These are phyloP conservation scores for Monotropa hypopitys DNA, from an alignment of 179 eudicot species.

Conservation along the genomic window DNA sequence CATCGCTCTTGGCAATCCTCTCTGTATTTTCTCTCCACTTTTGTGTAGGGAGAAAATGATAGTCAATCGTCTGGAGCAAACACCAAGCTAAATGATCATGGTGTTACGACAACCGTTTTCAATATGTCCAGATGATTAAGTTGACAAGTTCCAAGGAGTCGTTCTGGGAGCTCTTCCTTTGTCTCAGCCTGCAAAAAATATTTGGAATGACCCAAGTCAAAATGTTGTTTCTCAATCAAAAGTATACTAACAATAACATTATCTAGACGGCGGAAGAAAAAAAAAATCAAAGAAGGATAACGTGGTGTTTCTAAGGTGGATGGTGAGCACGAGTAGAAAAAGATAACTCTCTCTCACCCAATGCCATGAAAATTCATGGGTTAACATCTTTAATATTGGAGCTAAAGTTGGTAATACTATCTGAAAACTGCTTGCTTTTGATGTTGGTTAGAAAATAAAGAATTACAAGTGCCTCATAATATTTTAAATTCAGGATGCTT, in stretches of 20 bases:
- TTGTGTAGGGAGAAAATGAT: not conserved
- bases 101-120: slow-evolving; percentile 29
- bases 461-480: too few relatives aligned
- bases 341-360: too few relatives aligned
- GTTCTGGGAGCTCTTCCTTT: slow-evolving; percentile 61
- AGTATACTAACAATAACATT: not conserved
- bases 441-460: too few relatives aligned
- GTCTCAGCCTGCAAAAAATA: slow-evolving; percentile 41
- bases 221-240: not conserved
- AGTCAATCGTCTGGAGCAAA: not conserved
- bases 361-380: too few relatives aligned
- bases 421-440: too few relatives aligned
- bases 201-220: not conserved
- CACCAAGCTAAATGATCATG: slow-evolving; percentile 8
- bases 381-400: too few relatives aligned
- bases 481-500: too few relatives aligned
- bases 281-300: too few relatives aligned
- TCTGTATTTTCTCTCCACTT: not conserved
- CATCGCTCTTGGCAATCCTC: not conserved
- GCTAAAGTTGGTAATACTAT: too few relatives aligned
- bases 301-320: too few relatives aligned
- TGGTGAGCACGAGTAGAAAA: too few relatives aligned
- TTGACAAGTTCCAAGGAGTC: slow-evolving; percentile 61
- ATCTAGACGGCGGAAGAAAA: not conserved
- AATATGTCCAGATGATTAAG: slow-evolving; percentile 51